Base-by-base conservation (phyloP, 495 filamentous ascomycete genomes). In the Podospora comata region DNA sequence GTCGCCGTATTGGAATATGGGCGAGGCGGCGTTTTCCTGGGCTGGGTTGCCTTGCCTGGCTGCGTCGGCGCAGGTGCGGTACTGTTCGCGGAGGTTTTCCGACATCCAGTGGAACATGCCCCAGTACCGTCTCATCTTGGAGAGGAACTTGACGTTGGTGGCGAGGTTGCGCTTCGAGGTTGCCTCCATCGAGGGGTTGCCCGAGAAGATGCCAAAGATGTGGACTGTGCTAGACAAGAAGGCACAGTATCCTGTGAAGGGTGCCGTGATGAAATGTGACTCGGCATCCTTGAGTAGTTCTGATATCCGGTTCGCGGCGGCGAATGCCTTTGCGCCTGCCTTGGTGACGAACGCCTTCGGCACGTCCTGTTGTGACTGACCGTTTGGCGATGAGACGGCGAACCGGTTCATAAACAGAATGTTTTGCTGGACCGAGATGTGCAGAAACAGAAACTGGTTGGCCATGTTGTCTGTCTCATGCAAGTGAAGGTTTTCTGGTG, bases 41-140 rank as follows among this genome's bases (percentile, higher is more conserved):
- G 82, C 80, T 2, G 81, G 77, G 34, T 81, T 82, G 28, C 82
- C 82, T 62, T 86, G 79, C 62, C 80, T 77, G 32, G 89, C 86
- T 34, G 90, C 90, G 78, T 97, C 93, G 32, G 92, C 90, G 74
- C 92, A 94, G 34, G 90, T 89, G 62, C 89, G 87, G 77, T 96
- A 99, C 66, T 95, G 88, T 67, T 95, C 92, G 67, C 94, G 94
- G 30, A 97, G 85, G 75, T 94, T 96, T 73, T 97, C 92, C 2
- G 91, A 90, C 87, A 97, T 94, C 78, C 91, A 97, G 75, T 96
- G 92, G 76, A 97, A 97, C 88, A 97, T 93, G 65, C 94, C 95
- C 95, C 95, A 99, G 75, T 95, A 93, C 68, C 90, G 91, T 81
- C 96, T 97, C 90, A 97, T 95, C 77, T 94, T 94, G 69, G 88